Conservation (phyloP, 1,284 basidiomycete species). For the Melampsora americana region DNA sequence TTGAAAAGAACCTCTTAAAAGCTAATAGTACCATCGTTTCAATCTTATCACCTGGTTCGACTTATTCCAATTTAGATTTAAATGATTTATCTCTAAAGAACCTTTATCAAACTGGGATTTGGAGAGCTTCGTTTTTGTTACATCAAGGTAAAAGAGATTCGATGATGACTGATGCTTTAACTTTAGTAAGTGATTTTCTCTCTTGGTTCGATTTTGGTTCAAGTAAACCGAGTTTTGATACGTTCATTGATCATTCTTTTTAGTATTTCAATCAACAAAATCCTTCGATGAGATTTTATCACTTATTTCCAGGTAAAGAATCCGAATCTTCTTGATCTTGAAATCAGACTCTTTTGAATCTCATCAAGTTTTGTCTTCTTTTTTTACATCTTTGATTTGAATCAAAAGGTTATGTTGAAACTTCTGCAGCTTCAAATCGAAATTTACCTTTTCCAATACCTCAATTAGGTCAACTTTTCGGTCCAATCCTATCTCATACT, state of each 20-base stretch:
- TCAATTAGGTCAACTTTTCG: slow-evolving; percentile 46
- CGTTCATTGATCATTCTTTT: neutral
- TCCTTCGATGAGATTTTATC: slow-evolving; percentile 30
- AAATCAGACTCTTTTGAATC: no score
- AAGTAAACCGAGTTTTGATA: slow-evolving; percentile 36
- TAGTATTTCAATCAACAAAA: slow-evolving; percentile 40
- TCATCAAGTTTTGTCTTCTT: no score
- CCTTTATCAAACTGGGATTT: slow-evolving; percentile 44
- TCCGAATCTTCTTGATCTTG: no score
- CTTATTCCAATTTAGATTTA: slow-evolving; percentile 46
- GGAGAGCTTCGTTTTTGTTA: slow-evolving; percentile 48
- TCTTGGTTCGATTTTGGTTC: neutral
- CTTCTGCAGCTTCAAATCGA: slow-evolving; percentile 51
- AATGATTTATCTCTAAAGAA: slow-evolving; percentile 52
- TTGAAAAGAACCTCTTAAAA: slow-evolving; percentile 52
- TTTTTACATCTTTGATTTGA: no score
- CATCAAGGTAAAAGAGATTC: slow-evolving; percentile 45
- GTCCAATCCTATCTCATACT: slow-evolving; percentile 48
- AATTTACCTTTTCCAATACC: slow-evolving; percentile 52
- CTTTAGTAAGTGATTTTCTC: slow-evolving; percentile 39
- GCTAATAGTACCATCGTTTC: slow-evolving; percentile 48
- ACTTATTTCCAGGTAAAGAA: slow-evolving; percentile 41
- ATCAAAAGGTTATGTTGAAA: slow-evolving; percentile 46
- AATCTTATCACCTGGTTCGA: slow-evolving; percentile 52
- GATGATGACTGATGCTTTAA: slow-evolving; percentile 28